Conservation (phyloP, 2,329 filamentous ascomycete species). For the Malbranchea cinnamomea region DNA sequence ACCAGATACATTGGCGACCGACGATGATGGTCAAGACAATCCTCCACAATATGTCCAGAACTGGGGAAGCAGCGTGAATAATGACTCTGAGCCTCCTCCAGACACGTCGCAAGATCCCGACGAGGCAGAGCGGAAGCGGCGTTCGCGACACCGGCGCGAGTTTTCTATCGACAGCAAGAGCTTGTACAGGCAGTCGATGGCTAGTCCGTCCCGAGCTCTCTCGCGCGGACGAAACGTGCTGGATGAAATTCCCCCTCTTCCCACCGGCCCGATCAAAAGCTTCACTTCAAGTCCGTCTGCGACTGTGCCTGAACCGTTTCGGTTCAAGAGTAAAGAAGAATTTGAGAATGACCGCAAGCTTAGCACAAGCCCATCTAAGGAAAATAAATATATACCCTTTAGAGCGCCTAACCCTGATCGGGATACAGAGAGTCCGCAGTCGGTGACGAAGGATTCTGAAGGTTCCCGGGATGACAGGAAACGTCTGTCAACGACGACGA, state of each 20-base stretch:
- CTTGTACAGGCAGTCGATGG: conserved; percentile 8
- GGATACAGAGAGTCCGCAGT: conserved; percentile 1
- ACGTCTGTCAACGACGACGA: not conserved
- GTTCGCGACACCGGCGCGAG: conserved; percentile 9
- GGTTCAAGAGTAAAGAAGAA: conserved; percentile 7
- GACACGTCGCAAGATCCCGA: not conserved
- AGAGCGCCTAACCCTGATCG: not conserved
- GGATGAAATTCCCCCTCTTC: conserved; percentile 10
- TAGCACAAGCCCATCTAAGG: conserved; percentile 1
- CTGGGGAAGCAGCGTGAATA: not conserved
- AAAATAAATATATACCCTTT: not conserved
- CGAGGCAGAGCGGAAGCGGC: not conserved
- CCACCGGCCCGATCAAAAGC: conserved; percentile 7
- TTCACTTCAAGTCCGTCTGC: conserved; percentile 7
- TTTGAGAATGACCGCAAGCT: conserved; percentile 24
- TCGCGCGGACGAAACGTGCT: conserved; percentile 5
- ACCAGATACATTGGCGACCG: no score
- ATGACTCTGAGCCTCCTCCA: not conserved
- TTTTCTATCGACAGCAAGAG: conserved; percentile 11
- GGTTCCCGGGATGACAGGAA: conserved; percentile 3
- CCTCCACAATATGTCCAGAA: conserved; percentile 1
- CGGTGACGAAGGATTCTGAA: conserved; percentile 1
- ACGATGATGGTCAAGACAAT: no score
- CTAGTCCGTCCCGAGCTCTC: conserved; percentile 5
- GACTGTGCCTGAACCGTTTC: conserved; percentile 5